Evolutionary conservation across 352 stramenopile genomes (phyloP), one percentile per base, ranked within the genome.

Genomic region (Phytopythium boreale): DNA sequence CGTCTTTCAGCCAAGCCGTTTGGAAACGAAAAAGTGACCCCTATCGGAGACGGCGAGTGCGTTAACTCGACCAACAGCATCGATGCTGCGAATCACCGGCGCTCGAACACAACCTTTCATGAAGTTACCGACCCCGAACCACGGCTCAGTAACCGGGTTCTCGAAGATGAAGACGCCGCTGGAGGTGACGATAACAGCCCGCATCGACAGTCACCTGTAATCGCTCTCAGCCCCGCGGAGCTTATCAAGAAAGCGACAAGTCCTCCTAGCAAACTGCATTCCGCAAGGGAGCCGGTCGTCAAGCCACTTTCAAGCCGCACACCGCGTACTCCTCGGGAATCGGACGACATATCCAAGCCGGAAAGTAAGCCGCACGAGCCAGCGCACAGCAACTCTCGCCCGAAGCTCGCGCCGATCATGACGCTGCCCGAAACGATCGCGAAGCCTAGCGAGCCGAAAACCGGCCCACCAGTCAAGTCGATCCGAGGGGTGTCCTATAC

Each of bases 191-290:
- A 71, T 19, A 64, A 61, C 26, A 34, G 15, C 39, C 64, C 36
- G n/a, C 34, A 14, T 39, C 15, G 64, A 10, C 59, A 67, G 4
- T 29, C 43, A 34, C 67, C 75, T 19, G 77, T 84, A 9, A 68
- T 87, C 27, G 73, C 77, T 1, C 50, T 90, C 4, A 79, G 75
- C 34, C 74, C 82, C 7, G 72, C 79, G 20, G 71, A 88, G 59
- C 51, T 88, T 6, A 57, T 86, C n/a, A 77, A 76, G 59, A 89
- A 82, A 57, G 71, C 73, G 15, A 84, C 66, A 7, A 74, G 66
- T 34, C 72, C 72, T 22, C 62, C 63, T 17, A 47, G 59, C 29
- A 47, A 44, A 58, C 49, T 56, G 26, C 4, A 22, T 3, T 63
- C 19, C 34, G 12, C 46, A 20, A 68, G 55, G 53, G 69, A 78